phyloP scores from a whole-genome alignment of 495 filamentous ascomycete species.

The Chaetomidium leptoderma region DNA sequence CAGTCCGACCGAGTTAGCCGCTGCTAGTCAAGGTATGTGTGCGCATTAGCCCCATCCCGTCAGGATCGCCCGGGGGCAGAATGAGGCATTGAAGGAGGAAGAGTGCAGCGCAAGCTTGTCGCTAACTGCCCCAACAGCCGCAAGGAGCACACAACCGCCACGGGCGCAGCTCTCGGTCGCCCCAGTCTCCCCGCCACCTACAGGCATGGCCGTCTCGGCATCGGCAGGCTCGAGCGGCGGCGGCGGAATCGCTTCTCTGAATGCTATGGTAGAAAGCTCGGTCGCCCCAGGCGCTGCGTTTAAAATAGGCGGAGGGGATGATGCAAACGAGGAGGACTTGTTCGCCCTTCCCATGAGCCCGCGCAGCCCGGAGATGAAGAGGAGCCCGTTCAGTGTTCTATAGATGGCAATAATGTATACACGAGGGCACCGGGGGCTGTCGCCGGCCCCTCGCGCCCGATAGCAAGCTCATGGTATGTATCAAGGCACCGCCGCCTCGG shows the following conservation, averaged over 20 bases:
- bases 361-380: conserved; percentile 69
- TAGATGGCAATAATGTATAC: conserved; percentile 18
- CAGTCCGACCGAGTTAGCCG: conserved; percentile 54
- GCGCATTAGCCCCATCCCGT: not conserved
- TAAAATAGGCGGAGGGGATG: conserved; percentile 21
- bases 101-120: not conserved
- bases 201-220: not conserved
- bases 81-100: not conserved
- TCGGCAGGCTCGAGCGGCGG: conserved; percentile 8
- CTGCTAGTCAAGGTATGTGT: conserved; percentile 43
- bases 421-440: not conserved
- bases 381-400: conserved; percentile 63
- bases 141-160: conserved; percentile 18
- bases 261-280: conserved; percentile 43
- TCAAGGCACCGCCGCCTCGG: too few relatives aligned
- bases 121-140: conserved; percentile 15
- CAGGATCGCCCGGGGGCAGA: not conserved
- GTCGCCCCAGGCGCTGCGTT: conserved; percentile 28
- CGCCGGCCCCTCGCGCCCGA: not conserved
- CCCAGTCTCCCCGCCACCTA: not conserved
- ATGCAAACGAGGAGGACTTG: conserved; percentile 62
- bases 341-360: conserved; percentile 80
- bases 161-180: conserved; percentile 14
- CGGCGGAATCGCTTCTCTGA: conserved; percentile 41
- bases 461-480: not conserved